Evolutionary conservation across 2,329 filamentous ascomycete species (phyloP).

Genomic region (Fusarium burgessii): DNA sequence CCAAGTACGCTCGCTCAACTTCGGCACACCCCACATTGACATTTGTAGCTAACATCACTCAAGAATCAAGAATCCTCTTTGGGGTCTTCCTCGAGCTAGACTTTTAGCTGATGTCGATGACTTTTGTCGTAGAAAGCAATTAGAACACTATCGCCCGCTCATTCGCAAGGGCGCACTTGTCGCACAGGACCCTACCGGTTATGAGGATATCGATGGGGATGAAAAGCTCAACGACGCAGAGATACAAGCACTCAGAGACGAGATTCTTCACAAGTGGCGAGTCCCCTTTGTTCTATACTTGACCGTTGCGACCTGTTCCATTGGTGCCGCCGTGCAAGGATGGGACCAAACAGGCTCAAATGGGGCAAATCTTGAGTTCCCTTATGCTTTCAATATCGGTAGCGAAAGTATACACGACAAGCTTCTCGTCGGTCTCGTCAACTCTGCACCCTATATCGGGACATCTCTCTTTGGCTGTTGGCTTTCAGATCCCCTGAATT

Average conservation of each 20-base stretch:
- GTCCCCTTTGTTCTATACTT: slow-evolving; percentile 72
- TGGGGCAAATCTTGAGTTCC: slow-evolving; percentile 73
- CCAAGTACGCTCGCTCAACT: slow-evolving; percentile 53
- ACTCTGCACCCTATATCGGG: slow-evolving; percentile 66
- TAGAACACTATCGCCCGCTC: slow-evolving; percentile 68
- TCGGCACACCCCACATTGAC: background rate
- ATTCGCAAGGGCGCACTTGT: slow-evolving; percentile 79
- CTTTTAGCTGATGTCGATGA: slow-evolving; percentile 67
- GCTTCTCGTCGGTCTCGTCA: slow-evolving; percentile 74
- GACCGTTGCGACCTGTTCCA: slow-evolving; percentile 75
- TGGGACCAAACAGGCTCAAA: slow-evolving; percentile 76
- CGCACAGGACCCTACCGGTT: slow-evolving; percentile 75
- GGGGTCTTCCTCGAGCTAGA: slow-evolving; percentile 63
- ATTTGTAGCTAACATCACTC: slow-evolving; percentile 25
- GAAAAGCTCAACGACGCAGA: slow-evolving; percentile 70
- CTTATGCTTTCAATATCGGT: slow-evolving; percentile 61
- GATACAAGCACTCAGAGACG: slow-evolving; percentile 68
- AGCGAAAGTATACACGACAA: slow-evolving; percentile 52
- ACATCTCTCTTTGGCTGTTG: slow-evolving; percentile 68
- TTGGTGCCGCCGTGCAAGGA: slow-evolving; percentile 77
- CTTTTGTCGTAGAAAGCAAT: slow-evolving; percentile 71
- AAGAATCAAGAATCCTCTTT: slow-evolving; percentile 62
- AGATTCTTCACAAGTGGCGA: slow-evolving; percentile 76
- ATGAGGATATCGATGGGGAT: slow-evolving; percentile 68
- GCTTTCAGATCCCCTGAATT: slow-evolving; percentile 73